Percentiles rank a stretch among this genome's conserved stretches.
These are phyloP conservation scores for Fusarium guadeloupense DNA, from an alignment of 2,329 filamentous ascomycete species.

Conservation along the genomic window DNA sequence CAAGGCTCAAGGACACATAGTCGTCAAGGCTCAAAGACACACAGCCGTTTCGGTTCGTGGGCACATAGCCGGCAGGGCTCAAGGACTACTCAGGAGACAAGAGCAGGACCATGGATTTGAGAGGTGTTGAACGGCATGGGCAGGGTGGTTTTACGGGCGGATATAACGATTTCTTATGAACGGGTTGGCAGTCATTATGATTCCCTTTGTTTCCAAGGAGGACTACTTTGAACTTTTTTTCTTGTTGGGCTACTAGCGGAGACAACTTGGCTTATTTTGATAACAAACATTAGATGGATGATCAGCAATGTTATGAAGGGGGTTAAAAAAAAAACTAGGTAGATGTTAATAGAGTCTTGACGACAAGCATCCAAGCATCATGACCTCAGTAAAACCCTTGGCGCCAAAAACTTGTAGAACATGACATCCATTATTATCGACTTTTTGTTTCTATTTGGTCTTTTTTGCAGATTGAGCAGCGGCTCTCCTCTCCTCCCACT, in stretches of 20 bases:
- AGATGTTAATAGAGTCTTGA: background rate
- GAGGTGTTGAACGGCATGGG: background rate
- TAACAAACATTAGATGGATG: slow-evolving; percentile 6
- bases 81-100: slow-evolving; percentile 9
- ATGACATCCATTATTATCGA: background rate
- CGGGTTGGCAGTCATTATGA: slow-evolving; percentile 16
- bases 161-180: slow-evolving; percentile 30
- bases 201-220: slow-evolving; percentile 16
- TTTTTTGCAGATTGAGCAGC: slow-evolving; percentile 44
- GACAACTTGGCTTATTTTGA: slow-evolving; percentile 12
- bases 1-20: slow-evolving; percentile 26
- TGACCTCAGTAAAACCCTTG: background rate
- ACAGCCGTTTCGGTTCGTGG: too few species aligned
- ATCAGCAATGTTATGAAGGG: background rate
- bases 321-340: background rate
- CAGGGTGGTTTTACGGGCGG: background rate
- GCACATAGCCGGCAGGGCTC: slow-evolving; percentile 19
- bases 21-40: slow-evolving; percentile 28
- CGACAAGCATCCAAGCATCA: background rate
- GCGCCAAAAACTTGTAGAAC: background rate
- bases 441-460: slow-evolving; percentile 33
- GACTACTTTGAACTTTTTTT: background rate
- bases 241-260: slow-evolving; percentile 16
- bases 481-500: slow-evolving; percentile 73
- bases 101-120: slow-evolving; percentile 35